These are phyloP conservation scores for Venturia pyrina DNA, from an alignment of 2,329 filamentous ascomycete genomes.

Conservation along the genomic window DNA sequence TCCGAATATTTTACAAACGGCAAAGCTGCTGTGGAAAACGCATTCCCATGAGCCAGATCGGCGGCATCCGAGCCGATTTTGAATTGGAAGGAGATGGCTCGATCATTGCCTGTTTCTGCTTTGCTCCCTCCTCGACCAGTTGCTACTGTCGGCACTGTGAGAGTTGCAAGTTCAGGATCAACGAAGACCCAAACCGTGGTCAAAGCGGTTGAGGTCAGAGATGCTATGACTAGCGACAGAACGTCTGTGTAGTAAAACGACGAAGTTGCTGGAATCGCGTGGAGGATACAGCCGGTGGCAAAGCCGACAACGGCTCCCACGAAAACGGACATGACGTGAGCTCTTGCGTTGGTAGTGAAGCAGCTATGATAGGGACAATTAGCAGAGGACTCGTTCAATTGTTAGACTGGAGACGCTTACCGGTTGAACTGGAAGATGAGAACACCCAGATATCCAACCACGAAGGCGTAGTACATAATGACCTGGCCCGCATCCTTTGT, in stretches of 20 bases:
- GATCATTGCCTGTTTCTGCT: background rate
- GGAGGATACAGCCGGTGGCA: background rate
- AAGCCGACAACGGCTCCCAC: background rate
- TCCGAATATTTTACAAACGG: background rate
- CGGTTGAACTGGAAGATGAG: conserved; percentile 1
- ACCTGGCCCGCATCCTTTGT: background rate
- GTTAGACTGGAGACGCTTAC: background rate
- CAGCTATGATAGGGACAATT: background rate
- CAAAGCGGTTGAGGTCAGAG: conserved; percentile 42
- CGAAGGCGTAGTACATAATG: background rate
- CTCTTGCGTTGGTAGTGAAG: background rate
- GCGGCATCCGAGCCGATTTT: background rate
- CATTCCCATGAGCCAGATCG: background rate
- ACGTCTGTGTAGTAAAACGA: conserved; percentile 33
- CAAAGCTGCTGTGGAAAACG: background rate
- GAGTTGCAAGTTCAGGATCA: background rate
- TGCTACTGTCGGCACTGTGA: background rate
- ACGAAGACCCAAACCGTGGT: background rate
- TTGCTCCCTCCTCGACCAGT: background rate
- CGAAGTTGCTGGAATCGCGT: background rate
- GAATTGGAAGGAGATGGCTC: background rate
- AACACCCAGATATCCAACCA: background rate
- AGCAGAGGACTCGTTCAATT: background rate
- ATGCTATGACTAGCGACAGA: conserved; percentile 38
- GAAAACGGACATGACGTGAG: background rate